phyloP scores from a whole-genome alignment of 2,329 filamentous ascomycete genomes.

The Arachnopeziza araneosa region DNA sequence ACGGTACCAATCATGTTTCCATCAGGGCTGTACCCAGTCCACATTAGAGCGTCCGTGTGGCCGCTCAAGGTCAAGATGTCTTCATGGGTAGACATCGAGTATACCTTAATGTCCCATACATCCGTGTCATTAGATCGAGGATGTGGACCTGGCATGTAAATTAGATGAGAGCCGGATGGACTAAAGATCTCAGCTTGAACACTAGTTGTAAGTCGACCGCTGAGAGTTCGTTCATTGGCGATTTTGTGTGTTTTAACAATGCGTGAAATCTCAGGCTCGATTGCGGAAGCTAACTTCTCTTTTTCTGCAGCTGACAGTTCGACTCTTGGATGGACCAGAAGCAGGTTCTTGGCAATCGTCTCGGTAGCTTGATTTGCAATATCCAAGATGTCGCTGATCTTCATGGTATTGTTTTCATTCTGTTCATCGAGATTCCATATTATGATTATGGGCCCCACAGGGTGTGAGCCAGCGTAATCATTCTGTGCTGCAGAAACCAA shows the following conservation, averaged over 20 bases:
- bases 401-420: constrained; percentile 1
- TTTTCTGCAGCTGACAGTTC: constrained; percentile 4
- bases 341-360: not conserved
- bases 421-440: constrained; percentile 8
- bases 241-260: constrained; percentile 3
- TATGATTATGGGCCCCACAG: constrained; percentile 4
- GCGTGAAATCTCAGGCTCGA: constrained; percentile 4
- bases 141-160: constrained; percentile 6
- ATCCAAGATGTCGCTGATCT: not conserved
- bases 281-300: not conserved
- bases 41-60: constrained; percentile 9
- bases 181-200: constrained; percentile 9
- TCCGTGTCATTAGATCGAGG: constrained; percentile 5
- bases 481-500: constrained; percentile 5
- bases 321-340: not conserved
- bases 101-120: constrained; percentile 6
- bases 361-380: constrained; percentile 7
- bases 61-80: constrained; percentile 3
- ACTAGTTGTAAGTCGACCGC: not conserved
- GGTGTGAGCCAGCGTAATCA: not conserved
- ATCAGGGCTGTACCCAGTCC: constrained; percentile 8
- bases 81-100: constrained; percentile 8
- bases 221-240: not conserved
- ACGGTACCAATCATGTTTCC: constrained; percentile 6
- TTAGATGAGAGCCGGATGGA: constrained; percentile 4